Percentiles rank a stretch among this genome's conserved stretches.
Evolutionary conservation across 208 protist genomes (phyloP).

Genomic region (Leishmania arabica): DNA sequence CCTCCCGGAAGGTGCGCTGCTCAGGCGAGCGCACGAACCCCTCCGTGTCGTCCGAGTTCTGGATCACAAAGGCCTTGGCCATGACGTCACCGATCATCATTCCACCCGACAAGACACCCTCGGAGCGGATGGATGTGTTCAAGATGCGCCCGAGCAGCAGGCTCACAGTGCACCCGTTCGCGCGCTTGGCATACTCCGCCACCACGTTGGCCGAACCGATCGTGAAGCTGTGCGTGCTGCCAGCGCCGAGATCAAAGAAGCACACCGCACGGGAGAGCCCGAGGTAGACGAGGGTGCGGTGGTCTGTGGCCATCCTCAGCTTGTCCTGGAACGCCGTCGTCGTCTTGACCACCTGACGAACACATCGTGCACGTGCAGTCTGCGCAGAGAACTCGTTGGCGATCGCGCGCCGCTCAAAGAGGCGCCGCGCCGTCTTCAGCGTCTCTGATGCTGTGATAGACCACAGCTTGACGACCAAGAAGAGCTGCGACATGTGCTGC

Average conservation of each 20-base stretch:
- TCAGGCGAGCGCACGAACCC: conserved; percentile 58
- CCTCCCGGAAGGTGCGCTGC: conserved; percentile 66
- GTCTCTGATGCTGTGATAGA: conserved; percentile 31
- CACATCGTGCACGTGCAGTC: conserved; percentile 15
- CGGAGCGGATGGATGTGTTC: conserved; percentile 59
- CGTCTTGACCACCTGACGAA: conserved; percentile 12
- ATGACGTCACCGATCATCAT: conserved; percentile 50
- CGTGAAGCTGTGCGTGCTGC: conserved; percentile 70
- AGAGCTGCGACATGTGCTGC: conserved; percentile 75
- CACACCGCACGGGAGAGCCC: conserved; percentile 46
- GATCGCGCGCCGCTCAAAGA: conserved; percentile 33
- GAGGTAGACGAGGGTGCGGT: conserved; percentile 36
- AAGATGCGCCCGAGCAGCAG: conserved; percentile 36
- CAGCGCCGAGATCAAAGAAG: conserved; percentile 72
- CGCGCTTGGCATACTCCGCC: conserved; percentile 30
- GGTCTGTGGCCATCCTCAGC: conserved; percentile 3
- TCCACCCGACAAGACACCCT: conserved; percentile 78
- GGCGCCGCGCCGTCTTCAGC: conserved; percentile 34
- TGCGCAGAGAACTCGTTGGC: conserved; percentile 24
- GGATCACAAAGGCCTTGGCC: conserved; percentile 62
- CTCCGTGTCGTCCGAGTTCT: conserved; percentile 39
- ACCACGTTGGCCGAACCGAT: conserved; percentile 41
- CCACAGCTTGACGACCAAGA: conserved; percentile 75
- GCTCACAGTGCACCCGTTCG: conserved; percentile 26
- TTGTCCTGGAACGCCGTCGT: conserved; percentile 8